phyloP scores from a whole-genome alignment of 306 rosid genomes.

The Delonix regia region DNA sequence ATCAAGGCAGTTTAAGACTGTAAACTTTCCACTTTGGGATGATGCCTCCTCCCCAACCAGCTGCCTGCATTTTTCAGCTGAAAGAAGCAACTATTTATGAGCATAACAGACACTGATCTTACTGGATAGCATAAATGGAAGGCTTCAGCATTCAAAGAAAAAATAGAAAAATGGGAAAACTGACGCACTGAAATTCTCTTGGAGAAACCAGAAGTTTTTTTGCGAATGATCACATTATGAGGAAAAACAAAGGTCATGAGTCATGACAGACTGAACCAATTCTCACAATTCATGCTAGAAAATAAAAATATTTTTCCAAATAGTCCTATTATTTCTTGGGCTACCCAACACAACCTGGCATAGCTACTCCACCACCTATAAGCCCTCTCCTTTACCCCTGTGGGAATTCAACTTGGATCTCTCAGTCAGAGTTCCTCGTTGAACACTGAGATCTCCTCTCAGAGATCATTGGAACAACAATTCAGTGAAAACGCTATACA shows the following conservation, averaged over 20 bases:
- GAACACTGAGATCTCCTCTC: not conserved
- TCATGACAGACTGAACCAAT: not conserved
- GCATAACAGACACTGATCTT: slow-evolving; percentile 2
- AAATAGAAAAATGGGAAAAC: not conserved
- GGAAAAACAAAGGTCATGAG: not conserved
- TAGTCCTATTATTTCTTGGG: not conserved
- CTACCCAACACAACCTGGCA: not conserved
- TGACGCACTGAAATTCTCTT: not conserved
- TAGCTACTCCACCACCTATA: not conserved
- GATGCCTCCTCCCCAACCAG: slow-evolving; percentile 78
- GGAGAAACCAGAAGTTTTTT: not conserved
- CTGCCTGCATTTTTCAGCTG: slow-evolving; percentile 92
- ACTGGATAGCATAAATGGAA: not conserved
- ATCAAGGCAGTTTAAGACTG: slow-evolving; percentile 75
- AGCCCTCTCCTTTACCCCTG: not conserved
- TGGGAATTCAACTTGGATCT: not conserved
- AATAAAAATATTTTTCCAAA: not conserved
- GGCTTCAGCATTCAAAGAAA: slow-evolving; percentile 21
- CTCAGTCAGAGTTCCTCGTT: not conserved
- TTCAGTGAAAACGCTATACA: not conserved
- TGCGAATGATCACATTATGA: not conserved
- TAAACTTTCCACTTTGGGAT: slow-evolving; percentile 80
- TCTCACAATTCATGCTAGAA: not conserved
- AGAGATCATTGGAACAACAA: not conserved
- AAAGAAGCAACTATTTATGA: slow-evolving; percentile 20